These are phyloP conservation scores for Cystobasidium slooffiae DNA, from an alignment of 1,284 basidiomycete species.

Conservation along the genomic window DNA sequence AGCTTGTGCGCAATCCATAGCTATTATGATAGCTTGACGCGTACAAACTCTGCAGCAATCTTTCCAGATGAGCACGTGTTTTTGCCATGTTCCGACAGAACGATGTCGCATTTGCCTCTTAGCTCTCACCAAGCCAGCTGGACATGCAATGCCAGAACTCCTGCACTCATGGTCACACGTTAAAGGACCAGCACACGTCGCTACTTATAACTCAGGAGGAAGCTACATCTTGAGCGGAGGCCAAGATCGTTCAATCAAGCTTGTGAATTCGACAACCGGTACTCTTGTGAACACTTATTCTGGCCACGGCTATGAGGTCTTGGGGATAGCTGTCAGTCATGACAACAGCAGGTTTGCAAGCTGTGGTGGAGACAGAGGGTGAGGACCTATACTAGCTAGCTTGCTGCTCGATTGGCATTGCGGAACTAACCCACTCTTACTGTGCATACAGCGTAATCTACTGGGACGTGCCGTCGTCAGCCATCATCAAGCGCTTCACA, in stretches of 20 bases:
- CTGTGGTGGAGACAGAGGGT: constrained; percentile 75
- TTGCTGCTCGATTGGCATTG: background rate
- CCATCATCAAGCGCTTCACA: constrained; percentile 75
- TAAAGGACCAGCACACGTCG: constrained; percentile 56
- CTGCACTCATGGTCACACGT: constrained; percentile 36
- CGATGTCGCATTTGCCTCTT: background rate
- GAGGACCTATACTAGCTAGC: background rate
- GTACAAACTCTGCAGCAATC: no score
- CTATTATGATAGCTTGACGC: no score
- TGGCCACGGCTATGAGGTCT: constrained; percentile 91
- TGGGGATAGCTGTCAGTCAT: constrained; percentile 77
- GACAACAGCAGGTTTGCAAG: constrained; percentile 94
- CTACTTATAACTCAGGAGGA: constrained; percentile 64
- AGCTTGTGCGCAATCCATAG: no score
- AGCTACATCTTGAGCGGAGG: constrained; percentile 90
- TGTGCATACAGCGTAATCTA: constrained; percentile 75
- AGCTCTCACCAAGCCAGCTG: background rate
- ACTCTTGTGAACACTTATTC: constrained; percentile 87
- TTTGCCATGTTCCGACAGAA: no score
- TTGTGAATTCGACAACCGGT: constrained; percentile 86
- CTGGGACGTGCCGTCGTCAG: constrained; percentile 91
- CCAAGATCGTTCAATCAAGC: constrained; percentile 81
- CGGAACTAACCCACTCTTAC: background rate
- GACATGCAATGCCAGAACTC: constrained; percentile 33
- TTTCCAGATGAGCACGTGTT: no score